These are phyloP conservation scores for Blastobotrys capitulatus DNA, from an alignment of 1,139 yeast species.

Conservation along the genomic window DNA sequence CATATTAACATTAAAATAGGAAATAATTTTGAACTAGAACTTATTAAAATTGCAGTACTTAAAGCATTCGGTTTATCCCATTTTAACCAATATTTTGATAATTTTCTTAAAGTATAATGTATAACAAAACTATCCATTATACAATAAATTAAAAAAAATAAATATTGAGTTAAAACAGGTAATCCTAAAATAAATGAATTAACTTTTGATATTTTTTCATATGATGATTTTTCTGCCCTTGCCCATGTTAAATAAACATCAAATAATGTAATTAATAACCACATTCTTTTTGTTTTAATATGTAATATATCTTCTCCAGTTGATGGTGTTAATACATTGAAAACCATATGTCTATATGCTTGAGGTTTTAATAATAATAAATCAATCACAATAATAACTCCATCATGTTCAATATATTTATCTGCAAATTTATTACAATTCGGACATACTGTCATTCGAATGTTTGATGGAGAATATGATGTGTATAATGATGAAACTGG, in stretches of 20 bases:
- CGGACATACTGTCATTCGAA: constrained; percentile 73
- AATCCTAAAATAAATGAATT: constrained; percentile 37
- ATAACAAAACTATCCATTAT: constrained; percentile 51
- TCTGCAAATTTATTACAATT: constrained; percentile 74
- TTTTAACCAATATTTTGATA: constrained; percentile 39
- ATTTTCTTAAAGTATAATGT: constrained; percentile 45
- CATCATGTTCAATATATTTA: constrained; percentile 86
- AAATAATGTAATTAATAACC: constrained; percentile 65
- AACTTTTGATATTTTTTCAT: constrained; percentile 15
- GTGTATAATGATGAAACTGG: constrained; percentile 63
- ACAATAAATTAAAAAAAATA: constrained; percentile 59
- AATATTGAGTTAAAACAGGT: constrained; percentile 55
- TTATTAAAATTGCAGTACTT: constrained; percentile 62
- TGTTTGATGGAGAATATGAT: constrained; percentile 70
- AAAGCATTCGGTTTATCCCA: constrained; percentile 41
- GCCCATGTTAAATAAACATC: constrained; percentile 95
- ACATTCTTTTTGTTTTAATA: constrained; percentile 40
- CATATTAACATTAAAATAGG: constrained; percentile 95
- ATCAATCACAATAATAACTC: constrained; percentile 77
- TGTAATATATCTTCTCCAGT: constrained; percentile 19
- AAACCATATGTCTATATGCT: constrained; percentile 86
- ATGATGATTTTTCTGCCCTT: constrained; percentile 55
- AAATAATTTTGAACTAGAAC: constrained; percentile 73
- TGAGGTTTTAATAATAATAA: constrained; percentile 76
- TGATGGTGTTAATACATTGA: constrained; percentile 50